Percentiles rank a stretch among this genome's conserved stretches.
Conservation (phyloP, 2,329 filamentous ascomycete genomes). For the Helminthosporium solani region DNA sequence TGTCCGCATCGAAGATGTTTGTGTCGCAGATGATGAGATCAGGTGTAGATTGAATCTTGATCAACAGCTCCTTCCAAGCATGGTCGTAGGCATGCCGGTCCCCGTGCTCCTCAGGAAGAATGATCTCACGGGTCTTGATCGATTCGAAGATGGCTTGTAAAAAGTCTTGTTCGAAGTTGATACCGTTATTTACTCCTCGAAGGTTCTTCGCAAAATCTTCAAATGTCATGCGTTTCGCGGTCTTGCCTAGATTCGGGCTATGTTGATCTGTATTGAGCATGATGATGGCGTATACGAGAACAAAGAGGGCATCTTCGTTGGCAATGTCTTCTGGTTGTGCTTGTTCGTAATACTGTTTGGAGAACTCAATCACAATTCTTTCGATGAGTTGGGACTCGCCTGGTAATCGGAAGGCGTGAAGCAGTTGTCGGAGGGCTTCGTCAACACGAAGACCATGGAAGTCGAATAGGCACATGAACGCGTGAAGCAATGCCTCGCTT, state of each 20-base stretch:
- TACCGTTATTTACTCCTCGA: constrained; percentile 81
- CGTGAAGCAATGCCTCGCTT: constrained; percentile 80
- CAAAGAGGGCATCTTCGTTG: constrained; percentile 83
- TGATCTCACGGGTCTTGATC: constrained; percentile 92
- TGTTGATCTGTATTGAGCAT: constrained; percentile 97
- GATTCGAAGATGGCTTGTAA: constrained; percentile 85
- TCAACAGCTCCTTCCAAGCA: constrained; percentile 90
- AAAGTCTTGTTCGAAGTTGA: constrained; percentile 82
- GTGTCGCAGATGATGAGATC: constrained; percentile 79
- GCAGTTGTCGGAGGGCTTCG: constrained; percentile 81
- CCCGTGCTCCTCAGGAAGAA: constrained; percentile 94
- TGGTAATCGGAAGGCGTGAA: constrained; percentile 89
- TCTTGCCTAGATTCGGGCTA: constrained; percentile 77
- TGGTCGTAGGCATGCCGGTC: constrained; percentile 96
- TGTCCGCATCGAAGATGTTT: constrained; percentile 94
- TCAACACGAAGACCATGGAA: constrained; percentile 85
- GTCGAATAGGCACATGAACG: constrained; percentile 84
- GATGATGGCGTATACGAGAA: constrained; percentile 94
- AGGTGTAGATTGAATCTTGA: constrained; percentile 77
- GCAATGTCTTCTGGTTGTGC: constrained; percentile 72
- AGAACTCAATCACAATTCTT: constrained; percentile 83
- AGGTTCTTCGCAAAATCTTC: constrained; percentile 84
- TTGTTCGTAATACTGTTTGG: constrained; percentile 76
- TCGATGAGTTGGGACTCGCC: constrained; percentile 93
- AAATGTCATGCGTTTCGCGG: constrained; percentile 77